Evolutionary conservation across 1,284 basidiomycete species (phyloP).

Genomic region (Phenoliferia sp.): DNA sequence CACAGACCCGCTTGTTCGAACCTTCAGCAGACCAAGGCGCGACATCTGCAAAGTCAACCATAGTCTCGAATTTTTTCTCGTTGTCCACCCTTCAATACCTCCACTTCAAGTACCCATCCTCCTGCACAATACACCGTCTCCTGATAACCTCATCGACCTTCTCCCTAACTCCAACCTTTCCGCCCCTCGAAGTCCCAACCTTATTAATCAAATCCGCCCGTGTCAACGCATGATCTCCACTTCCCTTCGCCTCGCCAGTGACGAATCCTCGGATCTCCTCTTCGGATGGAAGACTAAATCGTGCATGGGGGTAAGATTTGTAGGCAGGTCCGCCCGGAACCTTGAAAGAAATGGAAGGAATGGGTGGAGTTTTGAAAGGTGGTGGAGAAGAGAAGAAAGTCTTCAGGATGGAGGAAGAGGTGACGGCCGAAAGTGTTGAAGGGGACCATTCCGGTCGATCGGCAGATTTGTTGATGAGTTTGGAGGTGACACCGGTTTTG

Average conservation of each 20-base stretch:
- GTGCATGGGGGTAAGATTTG: slow-evolving; percentile 48
- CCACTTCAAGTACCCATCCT: slow-evolving; percentile 40
- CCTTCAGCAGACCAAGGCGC: no score
- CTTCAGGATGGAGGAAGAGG: slow-evolving; percentile 51
- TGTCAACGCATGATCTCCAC: slow-evolving; percentile 57
- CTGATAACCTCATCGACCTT: slow-evolving; percentile 67
- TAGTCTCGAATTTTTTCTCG: no score
- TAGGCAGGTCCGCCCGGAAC: slow-evolving; percentile 36
- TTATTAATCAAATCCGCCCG: slow-evolving; percentile 58
- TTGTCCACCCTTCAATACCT: no score
- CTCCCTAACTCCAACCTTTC: slow-evolving; percentile 65
- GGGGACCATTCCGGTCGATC: slow-evolving; percentile 64
- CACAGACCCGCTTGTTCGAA: no score
- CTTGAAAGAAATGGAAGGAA: slow-evolving; percentile 34
- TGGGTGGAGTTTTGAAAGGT: slow-evolving; percentile 49
- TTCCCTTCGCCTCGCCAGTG: slow-evolving; percentile 52
- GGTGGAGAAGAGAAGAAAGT: slow-evolving; percentile 60
- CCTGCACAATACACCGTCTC: slow-evolving; percentile 57
- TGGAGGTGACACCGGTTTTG: slow-evolving; percentile 66
- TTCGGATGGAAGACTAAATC: slow-evolving; percentile 62
- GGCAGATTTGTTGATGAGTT: slow-evolving; percentile 61
- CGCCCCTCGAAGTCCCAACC: slow-evolving; percentile 48
- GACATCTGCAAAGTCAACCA: no score
- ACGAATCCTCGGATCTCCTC: slow-evolving; percentile 60
- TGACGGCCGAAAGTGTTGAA: slow-evolving; percentile 54